Base-by-base conservation (phyloP, 192 early-diverging fungal species). In the Chytriomyces confervae region DNA sequence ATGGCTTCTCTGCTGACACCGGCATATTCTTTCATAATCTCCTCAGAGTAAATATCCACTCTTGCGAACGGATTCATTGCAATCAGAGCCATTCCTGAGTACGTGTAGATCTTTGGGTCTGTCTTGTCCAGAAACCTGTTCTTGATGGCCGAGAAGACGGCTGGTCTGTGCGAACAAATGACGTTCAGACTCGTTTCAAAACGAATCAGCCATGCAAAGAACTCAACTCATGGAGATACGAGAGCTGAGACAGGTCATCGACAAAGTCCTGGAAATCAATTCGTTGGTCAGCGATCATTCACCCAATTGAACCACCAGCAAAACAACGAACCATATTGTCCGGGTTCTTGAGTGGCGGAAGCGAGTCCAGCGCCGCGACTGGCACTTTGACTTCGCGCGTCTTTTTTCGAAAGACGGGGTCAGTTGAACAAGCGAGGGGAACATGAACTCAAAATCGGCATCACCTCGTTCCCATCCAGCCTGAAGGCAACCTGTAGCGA, bases 331-430 rank as follows among this genome's bases (percentile, higher is more conserved):
- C 83, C 69, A 96, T 83, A 62, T 91, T 86, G 27, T 96, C 95
- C 18, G 97, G 96, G 78, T 99, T 99, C 81, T 95, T 89, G 66
- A 99, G 85, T 29, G 95, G 95, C 47, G 97, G 97, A 9, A 99
- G 86, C 27, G 87, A 61, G 77, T 83, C 51, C 83, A 96, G 83
- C 77, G 91, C 87, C 9, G 73, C 81, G 23, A 92, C 73, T 47
- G 91, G 91, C 16, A 89, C 87, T 61, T 89, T 86, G 75, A 95
- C 90, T 43, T 84, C 82, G 68, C 87, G 83, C 57, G 91, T 89
- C 92, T 93, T 80, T 46, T 47, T 36, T 36, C 36, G 36, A 36
- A 36, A 36, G 36, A 36, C 0, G 36, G 36, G 36, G 36, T 36
- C 36, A 36, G 36, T 36, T 36, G 53, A 13, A 20, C 20, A n/a